These are phyloP conservation scores for Quercus cerris DNA, from an alignment of 306 rosid species.

Conservation along the genomic window DNA sequence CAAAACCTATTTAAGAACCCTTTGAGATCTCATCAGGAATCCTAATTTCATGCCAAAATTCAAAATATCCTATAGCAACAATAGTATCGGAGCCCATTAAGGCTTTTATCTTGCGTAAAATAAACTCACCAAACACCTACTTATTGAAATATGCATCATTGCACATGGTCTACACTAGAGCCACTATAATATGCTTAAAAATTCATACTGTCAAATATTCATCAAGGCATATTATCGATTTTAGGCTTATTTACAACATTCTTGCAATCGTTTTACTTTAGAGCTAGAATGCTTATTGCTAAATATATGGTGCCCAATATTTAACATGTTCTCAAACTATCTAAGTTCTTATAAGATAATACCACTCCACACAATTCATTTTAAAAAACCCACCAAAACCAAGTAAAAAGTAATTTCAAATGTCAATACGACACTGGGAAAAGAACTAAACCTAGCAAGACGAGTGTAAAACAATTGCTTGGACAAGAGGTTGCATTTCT, in stretches of 20 bases:
- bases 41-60: no score
- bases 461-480: conserved; percentile 88
- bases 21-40: no score
- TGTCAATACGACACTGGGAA: conserved; percentile 1
- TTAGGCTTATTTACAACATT: not conserved
- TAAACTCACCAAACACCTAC: not conserved
- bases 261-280: not conserved
- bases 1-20: no score
- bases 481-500: conserved; percentile 73
- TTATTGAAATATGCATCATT: not conserved
- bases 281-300: not conserved
- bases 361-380: not conserved
- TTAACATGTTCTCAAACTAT: not conserved
- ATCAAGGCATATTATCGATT: not conserved
- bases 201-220: not conserved
- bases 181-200: not conserved
- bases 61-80: no score
- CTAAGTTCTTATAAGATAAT: not conserved
- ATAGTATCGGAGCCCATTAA: no score
- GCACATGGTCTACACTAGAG: not conserved
- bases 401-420: not conserved
- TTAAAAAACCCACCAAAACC: conserved; percentile 2
- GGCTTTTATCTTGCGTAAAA: not conserved
- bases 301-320: not conserved
- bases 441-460: conserved; percentile 74